Evolutionary conservation across 495 filamentous ascomycete species (phyloP), one percentile per base, ranked within the genome.

Genomic region (Neurospora sp.): DNA sequence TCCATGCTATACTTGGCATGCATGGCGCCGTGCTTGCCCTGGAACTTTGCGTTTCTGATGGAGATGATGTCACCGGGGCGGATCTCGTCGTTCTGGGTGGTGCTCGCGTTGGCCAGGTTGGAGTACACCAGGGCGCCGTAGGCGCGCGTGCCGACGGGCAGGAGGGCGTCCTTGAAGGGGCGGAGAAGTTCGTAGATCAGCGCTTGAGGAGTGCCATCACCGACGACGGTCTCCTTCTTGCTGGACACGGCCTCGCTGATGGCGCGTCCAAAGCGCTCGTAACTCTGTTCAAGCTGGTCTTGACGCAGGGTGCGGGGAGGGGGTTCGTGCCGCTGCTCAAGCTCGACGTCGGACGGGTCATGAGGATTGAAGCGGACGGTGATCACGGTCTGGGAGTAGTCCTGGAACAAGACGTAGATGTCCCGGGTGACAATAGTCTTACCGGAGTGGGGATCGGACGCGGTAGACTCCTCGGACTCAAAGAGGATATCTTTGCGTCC

Each of bases 311-410:
- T 84, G n/a, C 90, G 85, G 9, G 96, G 94, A 9, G 96, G 94
- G 1, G 87, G 82, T 76, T 98, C 93, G 75, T 99, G 96, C 22
- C 91, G 89, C 81, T 99, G 96, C 74, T 96, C 93, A 9, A 98
- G 79, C 3, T 84, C 81, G 10, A 90, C 91, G 75, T 94, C 90
- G 42, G 86, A 81, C 9, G 92, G 88, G 76, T 97, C 90, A 61
- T 89, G 85, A 3, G 89, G 83, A 80, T 97, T 92, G 81, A 91
- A 98, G 72, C 87, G 90, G 39, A 90, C 92, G 0, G 90, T 92
- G 77, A 98, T 88, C 73, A 97, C 83, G 1, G 94, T 98, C 79
- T 98, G 96, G 18, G 94, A 98, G 80, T 98, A 98, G 81, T 99
- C 96, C 72, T 93, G 90, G 84, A 91, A 98, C 3, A 99, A 85